phyloP scores from a whole-genome alignment of 495 filamentous ascomycete species.

The Podospora pseudoanserina region DNA sequence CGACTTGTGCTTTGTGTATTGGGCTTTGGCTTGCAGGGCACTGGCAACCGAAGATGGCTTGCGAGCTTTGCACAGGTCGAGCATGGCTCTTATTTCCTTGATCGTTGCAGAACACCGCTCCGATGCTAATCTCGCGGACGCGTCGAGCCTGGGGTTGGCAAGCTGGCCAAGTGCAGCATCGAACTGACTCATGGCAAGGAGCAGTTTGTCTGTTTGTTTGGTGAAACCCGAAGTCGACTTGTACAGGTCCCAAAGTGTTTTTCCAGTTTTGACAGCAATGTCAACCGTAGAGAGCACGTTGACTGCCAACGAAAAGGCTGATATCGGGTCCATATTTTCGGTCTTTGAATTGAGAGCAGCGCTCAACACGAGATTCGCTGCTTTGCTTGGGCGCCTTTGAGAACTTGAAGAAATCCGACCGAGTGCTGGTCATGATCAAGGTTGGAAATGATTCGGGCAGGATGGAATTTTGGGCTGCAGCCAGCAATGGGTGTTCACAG shows the following conservation, averaged over 20 bases:
- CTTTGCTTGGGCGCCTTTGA: no score
- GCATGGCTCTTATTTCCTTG: neutral
- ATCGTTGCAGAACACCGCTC: neutral
- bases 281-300: conserved; percentile 8
- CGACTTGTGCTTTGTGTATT: neutral
- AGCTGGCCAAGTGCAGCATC: neutral
- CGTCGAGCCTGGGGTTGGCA: neutral
- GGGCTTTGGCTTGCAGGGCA: neutral
- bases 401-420: no score
- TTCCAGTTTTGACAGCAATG: conserved; percentile 5
- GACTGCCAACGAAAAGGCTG: conserved; percentile 3
- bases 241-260: conserved; percentile 5
- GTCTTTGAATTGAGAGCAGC: no score
- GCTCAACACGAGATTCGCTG: no score
- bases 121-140: neutral
- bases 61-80: neutral
- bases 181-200: neutral
- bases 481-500: no score
- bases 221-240: conserved; percentile 14
- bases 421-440: no score
- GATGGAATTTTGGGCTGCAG: no score
- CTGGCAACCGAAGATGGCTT: neutral
- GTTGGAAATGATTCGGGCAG: no score
- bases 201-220: neutral
- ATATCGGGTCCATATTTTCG: conserved; percentile 7